Evolutionary conservation across 2,329 filamentous ascomycete species (phyloP), one percentile per base, ranked within the genome.

Genomic region (Thelonectria olida): DNA sequence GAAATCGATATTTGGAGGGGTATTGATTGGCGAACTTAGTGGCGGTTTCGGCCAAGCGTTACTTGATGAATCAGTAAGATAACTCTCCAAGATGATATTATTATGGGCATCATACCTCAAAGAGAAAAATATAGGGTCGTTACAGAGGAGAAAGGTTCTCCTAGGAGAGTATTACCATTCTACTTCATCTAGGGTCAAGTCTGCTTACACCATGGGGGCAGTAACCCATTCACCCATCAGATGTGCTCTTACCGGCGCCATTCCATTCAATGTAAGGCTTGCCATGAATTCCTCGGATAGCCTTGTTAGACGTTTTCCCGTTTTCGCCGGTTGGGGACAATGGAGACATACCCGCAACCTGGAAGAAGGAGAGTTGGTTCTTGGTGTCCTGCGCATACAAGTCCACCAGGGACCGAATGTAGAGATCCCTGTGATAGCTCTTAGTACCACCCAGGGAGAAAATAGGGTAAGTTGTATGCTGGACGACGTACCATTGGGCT

Each of bases 101-200:
- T 13, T 8, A 39, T n/a, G n/a, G 17, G 12, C 17, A 20, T 34
- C 27, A 13, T 36, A 54, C 45, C 84, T 88, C 86, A 58, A 79
- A 87, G 5, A 88, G 75, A 5, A 80, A 74, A 38, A 86, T 67
- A 61, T 84, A 88, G 4, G 84, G 81, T 3, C 85, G 82, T 71
- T 89, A 88, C 12, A 81, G 72, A 7, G 80, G 69, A 63, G 87
- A 85, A 19, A 82, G 70, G 17, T 78, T 74, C 68, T 85, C 80
- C 82, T 84, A 45, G 15, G 20, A 48, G 5, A 20, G 20, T 13
- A 20, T 45, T 54, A 59, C 20, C 61, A 47, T 13, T 23, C 19
- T n/a, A n/a, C n/a, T n/a, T n/a, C n/a, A n/a, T n/a, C n/a, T n/a
- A n/a, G 8, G 19, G 9, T 41, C n/a, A n/a, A 8, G 15, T 3